Conservation (phyloP, 2,329 filamentous ascomycete species). For the Acrocalymma vagum region DNA sequence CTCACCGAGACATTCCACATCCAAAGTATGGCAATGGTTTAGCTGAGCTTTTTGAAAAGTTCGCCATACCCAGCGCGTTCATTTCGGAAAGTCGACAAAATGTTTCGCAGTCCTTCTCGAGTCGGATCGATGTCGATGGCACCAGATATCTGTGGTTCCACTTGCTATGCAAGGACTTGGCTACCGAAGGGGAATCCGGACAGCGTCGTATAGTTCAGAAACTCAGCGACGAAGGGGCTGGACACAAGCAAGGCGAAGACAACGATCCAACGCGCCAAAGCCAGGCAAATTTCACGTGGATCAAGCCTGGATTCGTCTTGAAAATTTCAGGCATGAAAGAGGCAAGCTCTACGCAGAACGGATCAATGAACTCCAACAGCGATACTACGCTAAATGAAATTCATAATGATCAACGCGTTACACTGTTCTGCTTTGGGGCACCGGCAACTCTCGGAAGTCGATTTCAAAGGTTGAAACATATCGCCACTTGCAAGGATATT, state of each 20-base stretch:
- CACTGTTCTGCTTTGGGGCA: slow-evolving; percentile 40
- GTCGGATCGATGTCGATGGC: slow-evolving; percentile 21
- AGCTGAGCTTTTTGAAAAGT: slow-evolving; percentile 25
- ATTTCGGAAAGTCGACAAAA: slow-evolving; percentile 31
- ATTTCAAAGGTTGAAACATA: slow-evolving; percentile 19
- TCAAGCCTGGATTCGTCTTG: slow-evolving; percentile 35
- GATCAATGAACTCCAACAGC: slow-evolving; percentile 18
- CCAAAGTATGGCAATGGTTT: slow-evolving; percentile 14
- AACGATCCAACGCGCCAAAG: slow-evolving; percentile 12
- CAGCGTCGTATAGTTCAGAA: too few species aligned
- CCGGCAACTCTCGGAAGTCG: slow-evolving; percentile 22
- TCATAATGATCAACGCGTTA: slow-evolving; percentile 12
- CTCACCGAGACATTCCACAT: slow-evolving; percentile 27
- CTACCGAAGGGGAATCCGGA: background rate
- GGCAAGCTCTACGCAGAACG: slow-evolving; percentile 10
- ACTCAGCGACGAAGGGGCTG: too few species aligned
- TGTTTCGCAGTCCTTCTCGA: slow-evolving; percentile 40
- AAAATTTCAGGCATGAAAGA: too few species aligned
- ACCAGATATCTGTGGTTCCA: slow-evolving; percentile 37
- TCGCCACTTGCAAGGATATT: slow-evolving; percentile 25
- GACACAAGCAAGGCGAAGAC: too few species aligned
- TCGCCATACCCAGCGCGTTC: slow-evolving; percentile 33
- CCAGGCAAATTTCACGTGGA: slow-evolving; percentile 33
- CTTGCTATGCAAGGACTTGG: slow-evolving; percentile 35
- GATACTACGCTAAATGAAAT: slow-evolving; percentile 12